Percentiles rank a stretch among this genome's conserved stretches.
Evolutionary conservation across 257 asterid species (phyloP).

Genomic region (Haberlea rhodopensis): DNA sequence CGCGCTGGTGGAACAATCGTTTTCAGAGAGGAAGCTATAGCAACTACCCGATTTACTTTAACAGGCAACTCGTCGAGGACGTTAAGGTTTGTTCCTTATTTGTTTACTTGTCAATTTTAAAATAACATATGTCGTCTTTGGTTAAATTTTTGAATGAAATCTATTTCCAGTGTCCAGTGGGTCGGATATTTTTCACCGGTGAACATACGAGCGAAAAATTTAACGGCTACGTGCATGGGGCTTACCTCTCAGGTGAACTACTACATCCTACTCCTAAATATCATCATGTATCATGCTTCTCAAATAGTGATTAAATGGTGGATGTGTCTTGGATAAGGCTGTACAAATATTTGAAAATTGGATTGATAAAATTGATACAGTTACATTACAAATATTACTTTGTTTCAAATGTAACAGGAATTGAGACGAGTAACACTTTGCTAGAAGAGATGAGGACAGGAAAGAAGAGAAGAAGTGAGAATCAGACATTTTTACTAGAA

Average conservation of each 20-base stretch:
- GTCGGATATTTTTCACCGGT: slow-evolving; percentile 82
- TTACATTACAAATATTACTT: no score
- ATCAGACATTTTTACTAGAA: slow-evolving; percentile 46
- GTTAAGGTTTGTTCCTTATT: slow-evolving; percentile 51
- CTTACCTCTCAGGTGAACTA: slow-evolving; percentile 75
- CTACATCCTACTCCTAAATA: neutral
- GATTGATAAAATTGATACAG: no score
- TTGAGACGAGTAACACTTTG: slow-evolving; percentile 63
- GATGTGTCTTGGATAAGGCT: no score
- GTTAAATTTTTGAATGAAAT: slow-evolving; percentile 7
- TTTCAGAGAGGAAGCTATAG: slow-evolving; percentile 93
- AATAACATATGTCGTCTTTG: neutral
- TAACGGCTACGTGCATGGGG: slow-evolving; percentile 91
- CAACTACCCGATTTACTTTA: slow-evolving; percentile 65
- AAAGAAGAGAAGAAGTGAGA: slow-evolving; percentile 49
- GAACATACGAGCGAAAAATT: slow-evolving; percentile 92
- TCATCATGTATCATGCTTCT: neutral
- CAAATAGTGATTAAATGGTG: no score
- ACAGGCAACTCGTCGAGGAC: slow-evolving; percentile 57
- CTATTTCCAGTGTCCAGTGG: slow-evolving; percentile 74
- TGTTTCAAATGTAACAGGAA: slow-evolving; percentile 45
- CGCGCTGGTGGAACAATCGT: slow-evolving; percentile 95
- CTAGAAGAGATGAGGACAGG: slow-evolving; percentile 59
- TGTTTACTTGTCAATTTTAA: neutral
- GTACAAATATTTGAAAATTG: no score